These are phyloP conservation scores for Candida sonorensis DNA, from an alignment of 805 yeast genomes.

Conservation along the genomic window DNA sequence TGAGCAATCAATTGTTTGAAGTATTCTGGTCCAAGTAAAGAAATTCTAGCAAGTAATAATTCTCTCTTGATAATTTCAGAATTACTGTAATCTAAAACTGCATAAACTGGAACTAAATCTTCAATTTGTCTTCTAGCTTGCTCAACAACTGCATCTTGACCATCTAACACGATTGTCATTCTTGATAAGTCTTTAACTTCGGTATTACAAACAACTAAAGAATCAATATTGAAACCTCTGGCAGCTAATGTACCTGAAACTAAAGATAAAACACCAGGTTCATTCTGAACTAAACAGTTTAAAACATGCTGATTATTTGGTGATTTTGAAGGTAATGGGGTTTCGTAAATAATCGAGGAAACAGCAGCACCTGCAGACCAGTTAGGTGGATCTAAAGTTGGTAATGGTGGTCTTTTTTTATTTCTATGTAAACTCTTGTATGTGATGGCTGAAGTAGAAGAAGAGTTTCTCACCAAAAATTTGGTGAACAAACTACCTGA, in stretches of 20 bases:
- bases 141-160: constrained; percentile 93
- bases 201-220: constrained; percentile 92
- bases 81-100: constrained; percentile 89
- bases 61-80: constrained; percentile 90
- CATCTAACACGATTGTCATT: constrained; percentile 92
- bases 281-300: constrained; percentile 96
- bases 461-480: constrained; percentile 22
- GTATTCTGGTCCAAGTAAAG: constrained; percentile 95
- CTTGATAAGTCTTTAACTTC: constrained; percentile 92
- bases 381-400: constrained; percentile 85
- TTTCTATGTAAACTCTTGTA: constrained; percentile 88
- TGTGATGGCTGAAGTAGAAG: constrained; percentile 90
- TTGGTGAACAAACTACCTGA: constrained; percentile 8
- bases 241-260: constrained; percentile 96
- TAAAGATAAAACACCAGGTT: constrained; percentile 93
- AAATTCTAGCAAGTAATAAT: constrained; percentile 83
- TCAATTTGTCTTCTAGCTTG: constrained; percentile 98
- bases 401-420: constrained; percentile 81
- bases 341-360: constrained; percentile 89
- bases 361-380: constrained; percentile 98
- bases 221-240: constrained; percentile 96
- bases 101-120: constrained; percentile 96
- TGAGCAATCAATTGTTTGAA: constrained; percentile 90
- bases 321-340: constrained; percentile 57
- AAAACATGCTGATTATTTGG: constrained; percentile 82